Conservation (phyloP, 2,329 filamentous ascomycete genomes). For the Sarocladium brachiariae region DNA sequence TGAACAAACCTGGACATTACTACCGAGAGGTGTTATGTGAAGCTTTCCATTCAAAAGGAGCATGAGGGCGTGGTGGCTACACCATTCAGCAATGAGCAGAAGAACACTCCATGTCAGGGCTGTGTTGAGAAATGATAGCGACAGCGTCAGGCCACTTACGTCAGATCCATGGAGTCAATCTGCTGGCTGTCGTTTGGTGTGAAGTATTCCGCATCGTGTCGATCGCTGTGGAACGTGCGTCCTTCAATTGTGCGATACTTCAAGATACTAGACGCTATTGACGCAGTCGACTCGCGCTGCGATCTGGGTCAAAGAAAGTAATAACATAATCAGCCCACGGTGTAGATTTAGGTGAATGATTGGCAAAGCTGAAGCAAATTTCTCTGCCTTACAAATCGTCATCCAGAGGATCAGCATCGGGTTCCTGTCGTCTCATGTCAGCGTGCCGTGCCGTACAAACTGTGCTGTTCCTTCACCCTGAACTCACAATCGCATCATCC, state of each 20-base stretch:
- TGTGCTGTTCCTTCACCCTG: no score
- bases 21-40: constrained; percentile 9
- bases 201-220: constrained; percentile 11
- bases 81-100: not conserved
- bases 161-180: constrained; percentile 15
- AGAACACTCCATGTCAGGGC: not conserved
- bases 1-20: constrained; percentile 10
- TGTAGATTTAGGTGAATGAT: not conserved
- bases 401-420: not conserved
- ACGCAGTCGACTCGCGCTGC: constrained; percentile 16
- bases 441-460: no score
- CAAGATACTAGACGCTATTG: constrained; percentile 21
- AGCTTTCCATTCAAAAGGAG: constrained; percentile 10
- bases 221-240: constrained; percentile 23
- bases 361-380: not conserved
- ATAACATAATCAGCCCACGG: not conserved
- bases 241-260: constrained; percentile 23
- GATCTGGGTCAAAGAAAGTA: no score
- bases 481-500: not conserved
- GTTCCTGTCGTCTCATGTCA: not conserved
- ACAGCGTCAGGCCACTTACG: no score
- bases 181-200: constrained; percentile 20
- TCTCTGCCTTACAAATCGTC: not conserved
- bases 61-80: constrained; percentile 12
- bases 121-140: not conserved